A percentile compares a stretch with the other conserved stretches of the same genome.
Conservation (phyloP, 1,139 yeast genomes). For the Wickerhamomyces sp. region DNA sequence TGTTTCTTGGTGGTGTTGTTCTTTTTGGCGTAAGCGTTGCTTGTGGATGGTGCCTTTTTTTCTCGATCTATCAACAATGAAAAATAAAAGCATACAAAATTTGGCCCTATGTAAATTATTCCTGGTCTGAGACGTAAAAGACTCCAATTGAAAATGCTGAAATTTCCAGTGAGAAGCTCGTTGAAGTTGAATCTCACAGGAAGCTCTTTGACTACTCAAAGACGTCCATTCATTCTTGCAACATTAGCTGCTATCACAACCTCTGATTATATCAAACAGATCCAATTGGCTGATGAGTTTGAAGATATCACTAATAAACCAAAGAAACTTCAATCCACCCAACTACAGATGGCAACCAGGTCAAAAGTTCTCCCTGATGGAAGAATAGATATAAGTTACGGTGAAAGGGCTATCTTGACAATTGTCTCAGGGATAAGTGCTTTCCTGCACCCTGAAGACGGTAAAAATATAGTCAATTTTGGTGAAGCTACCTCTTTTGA, state of each 20-base stretch:
- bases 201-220: neutral
- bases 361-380: constrained; percentile 31
- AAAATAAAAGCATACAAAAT: neutral
- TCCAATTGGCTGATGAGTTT: constrained; percentile 20
- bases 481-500: constrained; percentile 90
- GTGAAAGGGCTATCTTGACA: constrained; percentile 63
- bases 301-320: constrained; percentile 4
- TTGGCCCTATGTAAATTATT: neutral
- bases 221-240: constrained; percentile 14
- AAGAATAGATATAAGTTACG: constrained; percentile 66
- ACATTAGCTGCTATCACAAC: constrained; percentile 18
- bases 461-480: constrained; percentile 69
- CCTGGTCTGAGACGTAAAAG: too few species aligned
- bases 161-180: neutral
- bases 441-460: constrained; percentile 68
- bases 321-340: neutral
- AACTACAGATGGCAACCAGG: neutral
- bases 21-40: too few species aligned
- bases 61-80: too few species aligned
- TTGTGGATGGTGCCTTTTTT: neutral
- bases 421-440: constrained; percentile 81
- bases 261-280: constrained; percentile 15
- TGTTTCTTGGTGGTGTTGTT: neutral
- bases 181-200: neutral
- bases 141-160: neutral